phyloP scores from a whole-genome alignment of 306 rosid species.

The Quercus gilva region DNA sequence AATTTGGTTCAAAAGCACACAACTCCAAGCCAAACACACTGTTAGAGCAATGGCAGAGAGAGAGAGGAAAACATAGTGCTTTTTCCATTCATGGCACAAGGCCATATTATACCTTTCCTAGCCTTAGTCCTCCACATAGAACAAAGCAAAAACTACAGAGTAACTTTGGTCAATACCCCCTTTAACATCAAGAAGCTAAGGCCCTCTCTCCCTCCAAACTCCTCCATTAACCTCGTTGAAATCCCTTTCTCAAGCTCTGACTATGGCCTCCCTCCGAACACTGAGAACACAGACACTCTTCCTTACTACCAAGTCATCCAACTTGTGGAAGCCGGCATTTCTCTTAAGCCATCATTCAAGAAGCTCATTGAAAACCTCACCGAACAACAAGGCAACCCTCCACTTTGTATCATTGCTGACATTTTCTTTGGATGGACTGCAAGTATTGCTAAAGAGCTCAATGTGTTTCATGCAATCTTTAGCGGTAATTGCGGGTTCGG shows the following conservation, averaged over 20 bases:
- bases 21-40: too few species aligned
- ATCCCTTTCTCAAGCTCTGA: constrained; percentile 48
- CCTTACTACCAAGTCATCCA: constrained; percentile 53
- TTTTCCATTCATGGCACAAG: constrained; percentile 73
- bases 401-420: constrained; percentile 49
- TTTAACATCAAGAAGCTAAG: constrained; percentile 39
- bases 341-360: constrained; percentile 35
- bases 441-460: constrained; percentile 41
- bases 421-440: constrained; percentile 74
- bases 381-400: neutral
- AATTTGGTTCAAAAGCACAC: too few species aligned
- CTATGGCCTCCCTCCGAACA: constrained; percentile 52
- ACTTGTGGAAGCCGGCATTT: constrained; percentile 47
- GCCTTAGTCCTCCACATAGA: constrained; percentile 51
- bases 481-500: constrained; percentile 44
- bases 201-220: constrained; percentile 43
- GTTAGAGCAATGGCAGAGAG: constrained; percentile 29
- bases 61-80: constrained; percentile 26
- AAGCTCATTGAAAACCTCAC: constrained; percentile 24
- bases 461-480: constrained; percentile 47
- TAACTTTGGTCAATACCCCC: constrained; percentile 50
- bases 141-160: constrained; percentile 6
- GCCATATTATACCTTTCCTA: constrained; percentile 63
- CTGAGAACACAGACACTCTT: constrained; percentile 55
- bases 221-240: constrained; percentile 41